Evolutionary conservation across 148 eudicot genomes (phyloP).

Genomic region (Dysphania ambrosioides): DNA sequence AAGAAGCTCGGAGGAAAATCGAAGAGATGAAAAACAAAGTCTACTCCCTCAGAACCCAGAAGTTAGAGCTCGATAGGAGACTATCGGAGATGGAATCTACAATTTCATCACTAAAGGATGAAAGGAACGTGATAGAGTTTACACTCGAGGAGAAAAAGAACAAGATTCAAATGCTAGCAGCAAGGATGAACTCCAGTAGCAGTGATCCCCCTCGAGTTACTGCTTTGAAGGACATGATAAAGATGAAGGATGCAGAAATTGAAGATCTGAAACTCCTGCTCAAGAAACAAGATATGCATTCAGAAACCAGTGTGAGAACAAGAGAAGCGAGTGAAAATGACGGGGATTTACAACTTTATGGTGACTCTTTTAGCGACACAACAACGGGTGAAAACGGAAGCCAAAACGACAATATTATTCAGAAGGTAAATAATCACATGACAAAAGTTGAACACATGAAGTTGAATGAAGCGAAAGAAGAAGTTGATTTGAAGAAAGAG

Average conservation of each 20-base stretch:
- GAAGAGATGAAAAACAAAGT: constrained; percentile 60
- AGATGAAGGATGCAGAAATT: constrained; percentile 48
- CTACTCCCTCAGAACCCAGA: constrained; percentile 48
- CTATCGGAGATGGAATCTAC: constrained; percentile 58
- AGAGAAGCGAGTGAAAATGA: background rate
- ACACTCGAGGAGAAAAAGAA: constrained; percentile 61
- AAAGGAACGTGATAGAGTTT: constrained; percentile 48
- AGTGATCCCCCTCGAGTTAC: constrained; percentile 16
- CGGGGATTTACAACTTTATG: background rate
- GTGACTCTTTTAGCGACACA: background rate
- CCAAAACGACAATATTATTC: background rate
- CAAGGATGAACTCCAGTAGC: constrained; percentile 17
- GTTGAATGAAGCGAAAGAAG: background rate
- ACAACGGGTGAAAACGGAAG: background rate
- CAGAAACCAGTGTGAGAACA: background rate
- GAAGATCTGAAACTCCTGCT: constrained; percentile 35
- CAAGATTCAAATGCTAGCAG: constrained; percentile 48
- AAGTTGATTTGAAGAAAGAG: background rate
- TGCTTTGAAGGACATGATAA: constrained; percentile 31
- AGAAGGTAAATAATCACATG: background rate
- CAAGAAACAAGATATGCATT: constrained; percentile 11
- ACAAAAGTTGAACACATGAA: background rate
- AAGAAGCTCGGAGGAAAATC: constrained; percentile 45
- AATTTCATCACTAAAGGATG: constrained; percentile 65
- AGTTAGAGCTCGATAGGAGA: constrained; percentile 45